Conservation (phyloP, 805 yeast species). For the Ogataea nakhonphanomensis region DNA sequence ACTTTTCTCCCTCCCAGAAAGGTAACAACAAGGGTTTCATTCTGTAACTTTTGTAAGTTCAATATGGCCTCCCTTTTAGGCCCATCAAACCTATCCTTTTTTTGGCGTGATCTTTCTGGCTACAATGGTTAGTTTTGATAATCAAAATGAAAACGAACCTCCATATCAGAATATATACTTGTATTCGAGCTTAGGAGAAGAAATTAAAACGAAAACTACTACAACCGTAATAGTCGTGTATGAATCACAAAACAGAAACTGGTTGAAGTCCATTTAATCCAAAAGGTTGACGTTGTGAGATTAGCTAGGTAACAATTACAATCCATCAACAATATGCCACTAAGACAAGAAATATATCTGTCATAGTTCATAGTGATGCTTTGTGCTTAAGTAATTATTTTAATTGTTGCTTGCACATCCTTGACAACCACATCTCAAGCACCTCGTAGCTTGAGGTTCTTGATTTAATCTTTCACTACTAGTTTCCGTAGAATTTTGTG, state of each 20-base stretch:
- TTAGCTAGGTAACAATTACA: not conserved
- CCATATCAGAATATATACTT: constrained; percentile 7
- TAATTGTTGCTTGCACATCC: constrained; percentile 80
- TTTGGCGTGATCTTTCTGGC: constrained; percentile 14
- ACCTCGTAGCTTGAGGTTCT: constrained; percentile 38
- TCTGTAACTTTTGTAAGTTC: constrained; percentile 73
- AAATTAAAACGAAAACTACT: too few relatives aligned
- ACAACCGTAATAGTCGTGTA: too few relatives aligned
- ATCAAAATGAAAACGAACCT: constrained; percentile 12
- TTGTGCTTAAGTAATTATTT: not conserved
- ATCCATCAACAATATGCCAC: not conserved
- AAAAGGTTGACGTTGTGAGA: too few relatives aligned
- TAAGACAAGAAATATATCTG: not conserved
- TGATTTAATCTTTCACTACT: constrained; percentile 22
- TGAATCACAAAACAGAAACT: too few relatives aligned
- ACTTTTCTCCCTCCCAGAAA: constrained; percentile 79
- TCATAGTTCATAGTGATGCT: too few relatives aligned
- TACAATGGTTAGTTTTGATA: not conserved
- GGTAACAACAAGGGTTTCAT: constrained; percentile 68
- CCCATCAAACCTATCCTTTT: constrained; percentile 45
- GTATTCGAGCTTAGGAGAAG: not conserved
- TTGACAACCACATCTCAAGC: constrained; percentile 79
- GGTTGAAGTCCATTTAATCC: too few relatives aligned
- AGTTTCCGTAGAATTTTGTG: constrained; percentile 43
- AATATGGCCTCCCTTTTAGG: constrained; percentile 91